Conservation (phyloP, 148 eudicot genomes). For the Diospyros kaki region DNA sequence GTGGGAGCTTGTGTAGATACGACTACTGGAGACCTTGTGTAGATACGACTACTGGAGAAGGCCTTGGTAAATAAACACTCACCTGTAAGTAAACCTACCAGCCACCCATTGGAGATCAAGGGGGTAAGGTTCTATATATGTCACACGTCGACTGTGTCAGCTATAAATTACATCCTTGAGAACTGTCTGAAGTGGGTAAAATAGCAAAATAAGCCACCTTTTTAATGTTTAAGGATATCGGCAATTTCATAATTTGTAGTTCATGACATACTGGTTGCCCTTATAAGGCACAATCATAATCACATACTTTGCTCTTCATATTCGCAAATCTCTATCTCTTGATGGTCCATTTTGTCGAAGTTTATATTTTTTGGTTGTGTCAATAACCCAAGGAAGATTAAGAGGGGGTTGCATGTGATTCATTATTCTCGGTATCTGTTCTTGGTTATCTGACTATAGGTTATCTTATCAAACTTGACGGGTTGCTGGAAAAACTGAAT, state of each 20-base stretch:
- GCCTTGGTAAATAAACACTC: conserved; percentile 12
- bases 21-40: conserved; percentile 37
- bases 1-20: conserved; percentile 44
- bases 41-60: conserved; percentile 4
- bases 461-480: background rate
- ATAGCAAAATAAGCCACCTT: background rate
- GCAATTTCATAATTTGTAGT: background rate
- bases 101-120: background rate
- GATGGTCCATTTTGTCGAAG: background rate
- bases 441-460: no score
- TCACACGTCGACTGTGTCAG: background rate
- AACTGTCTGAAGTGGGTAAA: conserved; percentile 6
- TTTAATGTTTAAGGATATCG: background rate
- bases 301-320: background rate
- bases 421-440: no score
- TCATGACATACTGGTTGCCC: conserved; percentile 3
- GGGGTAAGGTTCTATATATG: background rate
- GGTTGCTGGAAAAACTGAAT: no score
- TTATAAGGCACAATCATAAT: background rate
- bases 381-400: no score
- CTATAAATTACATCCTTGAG: background rate
- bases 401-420: no score
- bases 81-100: no score
- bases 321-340: background rate
- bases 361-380: background rate